Evolutionary conservation across 148 eudicot species (phyloP).

Genomic region (Rhododendron mucronatum): DNA sequence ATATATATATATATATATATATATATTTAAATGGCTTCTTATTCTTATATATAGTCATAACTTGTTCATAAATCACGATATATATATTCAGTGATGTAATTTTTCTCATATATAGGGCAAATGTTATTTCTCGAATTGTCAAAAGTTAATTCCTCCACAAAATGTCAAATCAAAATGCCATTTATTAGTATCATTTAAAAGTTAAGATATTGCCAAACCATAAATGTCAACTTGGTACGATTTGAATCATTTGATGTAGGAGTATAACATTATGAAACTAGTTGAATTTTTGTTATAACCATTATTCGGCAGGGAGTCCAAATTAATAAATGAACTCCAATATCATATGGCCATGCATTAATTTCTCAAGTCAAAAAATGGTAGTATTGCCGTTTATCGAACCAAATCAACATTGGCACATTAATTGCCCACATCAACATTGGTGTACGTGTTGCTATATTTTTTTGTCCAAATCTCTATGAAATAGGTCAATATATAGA

Average conservation of each 20-base stretch:
- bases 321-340: not conserved
- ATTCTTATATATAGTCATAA: no score
- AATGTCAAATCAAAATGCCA: not conserved
- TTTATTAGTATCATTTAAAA: not conserved
- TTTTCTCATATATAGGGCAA: no score
- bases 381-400: no score
- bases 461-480: no score
- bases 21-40: no score
- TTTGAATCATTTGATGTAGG: not conserved
- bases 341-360: not conserved
- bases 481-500: not conserved
- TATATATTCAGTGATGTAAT: no score
- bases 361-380: not conserved
- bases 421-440: no score
- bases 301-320: not conserved
- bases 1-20: no score
- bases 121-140: not conserved
- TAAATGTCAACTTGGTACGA: not conserved
- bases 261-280: no score
- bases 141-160: not conserved
- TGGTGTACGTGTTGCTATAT: no score
- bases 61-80: no score
- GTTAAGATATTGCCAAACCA: not conserved
- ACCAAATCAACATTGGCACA: no score
- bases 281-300: not conserved